Conservation (phyloP, 1,139 yeast species). For the Pneumocystis jirovecii region DNA sequence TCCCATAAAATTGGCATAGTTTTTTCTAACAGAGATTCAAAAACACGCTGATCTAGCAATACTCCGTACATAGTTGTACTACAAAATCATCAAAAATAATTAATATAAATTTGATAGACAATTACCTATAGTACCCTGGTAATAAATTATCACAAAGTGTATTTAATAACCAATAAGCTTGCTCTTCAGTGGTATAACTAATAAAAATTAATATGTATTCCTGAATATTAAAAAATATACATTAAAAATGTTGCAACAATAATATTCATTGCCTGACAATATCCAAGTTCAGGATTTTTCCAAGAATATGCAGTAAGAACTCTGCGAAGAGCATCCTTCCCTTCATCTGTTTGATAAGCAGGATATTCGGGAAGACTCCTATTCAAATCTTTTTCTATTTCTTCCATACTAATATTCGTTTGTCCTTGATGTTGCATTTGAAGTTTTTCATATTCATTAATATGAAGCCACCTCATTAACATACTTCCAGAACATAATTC, state of each 20-base stretch:
- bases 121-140: slow-evolving; percentile 63
- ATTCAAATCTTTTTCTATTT: slow-evolving; percentile 88
- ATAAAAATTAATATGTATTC: neutral
- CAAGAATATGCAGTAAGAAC: slow-evolving; percentile 90
- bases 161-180: slow-evolving; percentile 86
- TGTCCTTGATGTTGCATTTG: slow-evolving; percentile 48
- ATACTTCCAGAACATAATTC: slow-evolving; percentile 81
- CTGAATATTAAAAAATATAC: slow-evolving; percentile 24
- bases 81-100: slow-evolving; percentile 3
- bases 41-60: slow-evolving; percentile 78
- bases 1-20: slow-evolving; percentile 83
- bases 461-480: slow-evolving; percentile 51
- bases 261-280: slow-evolving; percentile 98
- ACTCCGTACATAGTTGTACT: slow-evolving; percentile 98
- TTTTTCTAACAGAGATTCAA: slow-evolving; percentile 76
- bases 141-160: slow-evolving; percentile 71
- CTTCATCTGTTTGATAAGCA: slow-evolving; percentile 77
- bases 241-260: slow-evolving; percentile 87
- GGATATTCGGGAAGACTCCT: slow-evolving; percentile 91
- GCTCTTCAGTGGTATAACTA: slow-evolving; percentile 71
- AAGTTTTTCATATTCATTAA: slow-evolving; percentile 42
- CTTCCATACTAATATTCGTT: slow-evolving; percentile 75
- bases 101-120: neutral
- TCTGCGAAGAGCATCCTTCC: slow-evolving; percentile 67
- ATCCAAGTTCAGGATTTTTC: slow-evolving; percentile 95